A percentile compares a stretch with the other conserved stretches of the same genome.
phyloP scores from a whole-genome alignment of 83 land plant species.

The Larix sibirica region DNA sequence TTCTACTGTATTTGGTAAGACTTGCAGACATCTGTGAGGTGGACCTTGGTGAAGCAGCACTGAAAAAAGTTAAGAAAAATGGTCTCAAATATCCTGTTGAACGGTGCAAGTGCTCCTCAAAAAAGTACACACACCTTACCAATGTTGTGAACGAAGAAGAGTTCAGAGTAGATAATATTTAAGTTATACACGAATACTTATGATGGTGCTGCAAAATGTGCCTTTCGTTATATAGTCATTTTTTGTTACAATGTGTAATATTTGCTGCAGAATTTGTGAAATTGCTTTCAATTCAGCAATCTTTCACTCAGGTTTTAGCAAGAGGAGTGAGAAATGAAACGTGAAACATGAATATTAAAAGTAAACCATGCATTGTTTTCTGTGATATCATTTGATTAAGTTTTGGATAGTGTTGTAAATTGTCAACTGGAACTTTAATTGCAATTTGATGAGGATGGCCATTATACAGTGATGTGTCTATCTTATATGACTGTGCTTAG shows the following conservation, averaged over 20 bases:
- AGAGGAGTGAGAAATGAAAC: not conserved
- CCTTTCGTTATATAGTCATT: not conserved
- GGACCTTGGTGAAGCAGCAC: slow-evolving; percentile 44
- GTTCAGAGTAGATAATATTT: not conserved
- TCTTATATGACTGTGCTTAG: not conserved
- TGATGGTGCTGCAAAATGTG: not conserved
- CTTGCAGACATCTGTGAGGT: slow-evolving; percentile 53
- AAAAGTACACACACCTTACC: slow-evolving; percentile 23
- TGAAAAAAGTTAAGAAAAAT: slow-evolving; percentile 37
- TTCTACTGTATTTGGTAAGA: slow-evolving; percentile 44
- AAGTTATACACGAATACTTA: not conserved
- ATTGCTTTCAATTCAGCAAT: slow-evolving; percentile 7
- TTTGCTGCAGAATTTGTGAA: slow-evolving; percentile 1
- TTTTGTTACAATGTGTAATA: not conserved
- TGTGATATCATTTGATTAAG: not conserved
- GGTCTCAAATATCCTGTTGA: slow-evolving; percentile 39
- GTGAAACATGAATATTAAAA: not conserved
- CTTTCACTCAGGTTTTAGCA: not conserved
- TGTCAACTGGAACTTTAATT: not conserved
- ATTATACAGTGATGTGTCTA: not conserved
- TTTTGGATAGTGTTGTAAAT: not conserved
- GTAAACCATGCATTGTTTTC: not conserved
- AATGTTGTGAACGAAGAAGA: not conserved
- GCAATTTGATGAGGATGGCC: not conserved
- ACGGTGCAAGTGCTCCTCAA: slow-evolving; percentile 39